A percentile compares a stretch with the other conserved stretches of the same genome.
These are phyloP conservation scores for Ustilago lituana DNA, from an alignment of 1,284 basidiomycete species.

Conservation along the genomic window DNA sequence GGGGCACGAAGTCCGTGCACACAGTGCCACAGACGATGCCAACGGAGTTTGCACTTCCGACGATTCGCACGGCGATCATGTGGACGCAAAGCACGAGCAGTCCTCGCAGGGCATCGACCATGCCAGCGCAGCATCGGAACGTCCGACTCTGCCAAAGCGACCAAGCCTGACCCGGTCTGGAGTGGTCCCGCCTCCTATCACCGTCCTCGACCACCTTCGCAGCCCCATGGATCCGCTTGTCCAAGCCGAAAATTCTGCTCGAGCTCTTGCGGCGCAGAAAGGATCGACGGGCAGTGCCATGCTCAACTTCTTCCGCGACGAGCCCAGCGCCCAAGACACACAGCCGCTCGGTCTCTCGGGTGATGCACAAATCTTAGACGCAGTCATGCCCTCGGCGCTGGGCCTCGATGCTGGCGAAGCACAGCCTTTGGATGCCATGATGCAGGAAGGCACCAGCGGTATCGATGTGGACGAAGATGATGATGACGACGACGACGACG, in stretches of 20 bases:
- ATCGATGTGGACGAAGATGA: conserved; percentile 13
- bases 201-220: conserved; percentile 21
- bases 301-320: conserved; percentile 52
- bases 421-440: conserved; percentile 22
- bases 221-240: conserved; percentile 30
- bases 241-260: conserved; percentile 32
- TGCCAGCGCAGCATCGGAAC: conserved; percentile 2
- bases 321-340: conserved; percentile 13
- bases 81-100: background rate
- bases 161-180: conserved; percentile 55
- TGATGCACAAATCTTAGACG: conserved; percentile 32
- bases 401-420: conserved; percentile 37
- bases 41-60: conserved; percentile 1
- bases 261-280: conserved; percentile 40
- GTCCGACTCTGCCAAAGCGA: conserved; percentile 48
- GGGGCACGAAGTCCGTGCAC: background rate
- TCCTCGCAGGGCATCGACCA: background rate
- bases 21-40: background rate
- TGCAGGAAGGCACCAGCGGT: conserved; percentile 16
- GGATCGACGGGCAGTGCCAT: conserved; percentile 38
- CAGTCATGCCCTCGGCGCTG: conserved; percentile 41
- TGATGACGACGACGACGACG: conserved; percentile 21
- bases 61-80: background rate
- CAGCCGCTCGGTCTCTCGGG: conserved; percentile 16
- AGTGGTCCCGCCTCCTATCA: conserved; percentile 49